Conservation (phyloP, 2,329 filamentous ascomycete genomes). For the Tolypocladium amazonense region DNA sequence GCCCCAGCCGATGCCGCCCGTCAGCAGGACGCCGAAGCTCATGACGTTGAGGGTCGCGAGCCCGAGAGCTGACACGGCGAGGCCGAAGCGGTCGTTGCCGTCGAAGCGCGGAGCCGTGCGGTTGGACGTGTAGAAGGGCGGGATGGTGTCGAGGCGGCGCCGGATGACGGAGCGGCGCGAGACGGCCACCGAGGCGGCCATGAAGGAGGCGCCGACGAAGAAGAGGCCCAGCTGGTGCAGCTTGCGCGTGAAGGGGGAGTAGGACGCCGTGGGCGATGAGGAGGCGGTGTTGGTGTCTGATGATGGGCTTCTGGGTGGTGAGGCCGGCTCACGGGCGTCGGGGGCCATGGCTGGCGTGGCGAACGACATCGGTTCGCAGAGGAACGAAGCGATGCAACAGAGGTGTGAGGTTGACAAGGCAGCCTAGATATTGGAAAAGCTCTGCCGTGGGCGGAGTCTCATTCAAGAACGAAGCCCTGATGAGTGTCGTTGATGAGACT, state of each 20-base stretch:
- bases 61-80: slow-evolving; percentile 75
- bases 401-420: neutral
- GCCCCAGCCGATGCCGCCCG: slow-evolving; percentile 65
- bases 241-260: slow-evolving; percentile 28
- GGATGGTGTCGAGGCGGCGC: slow-evolving; percentile 49
- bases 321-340: neutral
- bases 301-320: neutral
- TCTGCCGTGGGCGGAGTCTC: neutral
- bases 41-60: slow-evolving; percentile 80
- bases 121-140: slow-evolving; percentile 62
- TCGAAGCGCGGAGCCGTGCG: slow-evolving; percentile 19
- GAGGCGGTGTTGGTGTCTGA: neutral
- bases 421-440: neutral
- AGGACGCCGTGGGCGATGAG: neutral
- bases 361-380: neutral
- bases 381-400: neutral
- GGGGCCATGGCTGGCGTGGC: neutral
- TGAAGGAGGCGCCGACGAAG: slow-evolving; percentile 64
- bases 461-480: neutral
- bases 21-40: slow-evolving; percentile 62
- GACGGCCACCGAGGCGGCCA: slow-evolving; percentile 59
- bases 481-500: neutral
- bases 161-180: slow-evolving; percentile 60
- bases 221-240: slow-evolving; percentile 58
- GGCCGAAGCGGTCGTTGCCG: slow-evolving; percentile 30